Base-by-base conservation (phyloP, 2,329 filamentous ascomycete genomes). In the Colletotrichum sublineola region DNA sequence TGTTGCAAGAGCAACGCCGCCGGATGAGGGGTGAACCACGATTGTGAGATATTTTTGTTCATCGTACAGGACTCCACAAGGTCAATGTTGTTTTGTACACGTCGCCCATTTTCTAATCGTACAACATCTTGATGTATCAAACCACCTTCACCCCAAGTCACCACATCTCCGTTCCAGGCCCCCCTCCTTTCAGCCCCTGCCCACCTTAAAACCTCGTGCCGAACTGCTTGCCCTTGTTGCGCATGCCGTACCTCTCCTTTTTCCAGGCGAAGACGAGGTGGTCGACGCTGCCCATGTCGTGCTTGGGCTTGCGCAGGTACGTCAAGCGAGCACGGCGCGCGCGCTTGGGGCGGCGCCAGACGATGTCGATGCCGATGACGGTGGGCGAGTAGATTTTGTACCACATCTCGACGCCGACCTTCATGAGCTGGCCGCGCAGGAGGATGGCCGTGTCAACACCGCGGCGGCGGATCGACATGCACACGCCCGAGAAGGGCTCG, bases 391-490 rank as follows among this genome's bases (percentile, higher is more conserved):
- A 98, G 71, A 98, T 87, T 87, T 99, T 99, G 84, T 93, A 95
- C 92, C 94, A 97, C 94, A 97, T 96, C 88, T 99, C 96, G 73
- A 97, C 94, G 73, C 94, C 94, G 8, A 97, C 90, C 77, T 93
- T 90, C 76, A 94, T 95, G 77, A 99, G 85, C 80, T 97, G 91
- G 77, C 96, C 96, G 68, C 96, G 90, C 73, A 99, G 87, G 72
- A 97, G 85, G 67, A 99, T 92, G 5, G 93, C 93, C 2, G 94
- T 97, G 84, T 98, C 96, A 73, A 96, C 89, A 72, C 95, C 95
- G n/a, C 93, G 89, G 67, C 94, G 89, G 68, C 95, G 93, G 80
- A 99, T 95, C 79, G 93, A 93, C 80, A 99, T 87, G 78, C 94
- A 93, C 18, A 96, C 94, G 52, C 96, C 96, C 1, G 95, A 90